Conservation (phyloP, 2,329 filamentous ascomycete genomes). For the Gnomoniopsis smithogilvyi region DNA sequence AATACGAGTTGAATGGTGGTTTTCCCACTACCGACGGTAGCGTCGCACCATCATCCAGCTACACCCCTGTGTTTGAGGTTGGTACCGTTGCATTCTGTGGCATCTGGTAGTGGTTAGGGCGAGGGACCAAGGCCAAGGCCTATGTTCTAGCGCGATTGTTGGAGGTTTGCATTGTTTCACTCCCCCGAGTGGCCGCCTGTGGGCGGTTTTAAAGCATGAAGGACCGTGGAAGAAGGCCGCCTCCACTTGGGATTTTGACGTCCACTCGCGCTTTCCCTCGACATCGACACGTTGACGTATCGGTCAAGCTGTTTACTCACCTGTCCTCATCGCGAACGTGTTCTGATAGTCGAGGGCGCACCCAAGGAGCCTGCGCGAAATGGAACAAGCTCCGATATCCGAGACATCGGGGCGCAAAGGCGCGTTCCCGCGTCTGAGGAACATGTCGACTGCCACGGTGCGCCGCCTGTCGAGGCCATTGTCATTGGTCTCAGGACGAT, state of each 20-base stretch:
- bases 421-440: conserved; percentile 4
- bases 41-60: conserved; percentile 14
- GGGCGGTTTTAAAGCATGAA: conserved; percentile 1
- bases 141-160: background rate
- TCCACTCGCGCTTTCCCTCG: background rate
- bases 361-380: background rate
- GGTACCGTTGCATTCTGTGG: background rate
- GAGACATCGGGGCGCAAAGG: background rate
- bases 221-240: background rate
- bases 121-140: background rate
- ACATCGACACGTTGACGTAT: background rate
- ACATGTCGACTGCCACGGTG: background rate
- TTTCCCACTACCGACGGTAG: background rate
- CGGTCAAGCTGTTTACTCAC: background rate
- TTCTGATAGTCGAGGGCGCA: background rate
- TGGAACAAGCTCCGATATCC: background rate
- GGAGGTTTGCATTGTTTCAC: background rate
- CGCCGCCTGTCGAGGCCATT: conserved; percentile 3
- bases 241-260: background rate
- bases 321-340: background rate
- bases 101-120: background rate
- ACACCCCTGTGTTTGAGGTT: conserved; percentile 14
- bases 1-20: no score
- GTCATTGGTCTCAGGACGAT: conserved; percentile 1
- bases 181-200: background rate